Base-by-base conservation (phyloP, 225 moss, liverwort and hornwort species). In the Ulota crispa region DNA sequence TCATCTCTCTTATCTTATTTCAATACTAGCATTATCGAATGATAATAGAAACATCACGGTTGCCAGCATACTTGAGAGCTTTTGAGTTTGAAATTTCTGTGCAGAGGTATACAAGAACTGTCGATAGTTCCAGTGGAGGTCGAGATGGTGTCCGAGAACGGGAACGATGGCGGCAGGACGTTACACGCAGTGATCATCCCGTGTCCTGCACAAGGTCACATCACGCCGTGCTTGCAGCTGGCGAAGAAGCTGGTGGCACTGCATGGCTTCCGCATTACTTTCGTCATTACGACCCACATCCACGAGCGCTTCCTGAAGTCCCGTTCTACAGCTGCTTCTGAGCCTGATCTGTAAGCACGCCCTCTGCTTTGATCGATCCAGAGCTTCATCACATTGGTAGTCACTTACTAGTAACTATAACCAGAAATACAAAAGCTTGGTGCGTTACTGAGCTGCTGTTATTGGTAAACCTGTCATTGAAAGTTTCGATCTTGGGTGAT, bases 151-250 rank as follows among this genome's bases (percentile, higher is more conserved):
- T 24, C 21, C 6, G 80, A 43, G 54, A 15, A 32, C 26, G 47
- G 16, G 1, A 16, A 16, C 4, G 0, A 47, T 16, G 15, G 47
- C 47, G 16, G 47, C 47, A 47, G 26, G 9, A 20, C 6, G 67
- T 20, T 81, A 70, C 89, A 89, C 20, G 83, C 81, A 5, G 89
- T 89, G 14, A 19, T 87, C 2, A 30, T 87, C 1, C 87, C 89
- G 2, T 50, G 31, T 53, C 87, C 89, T 65, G 59, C 78, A 18
- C 85, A 87, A 83, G 89, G 89, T 2, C 87, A 85, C 57, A 13
- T 85, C 9, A 85, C 85, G 1, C 87, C 89, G 8, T 13, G 9
- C 72, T 63, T 89, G 81, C 89, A 85, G 47, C 75, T 89, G n/a
- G 85, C 89, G 31, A 85, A 71, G 78, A 84, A 83, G 10, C 66